Evolutionary conservation across 164 flowering plant species (phyloP).

Genomic region (Tinospora cordifolia): DNA sequence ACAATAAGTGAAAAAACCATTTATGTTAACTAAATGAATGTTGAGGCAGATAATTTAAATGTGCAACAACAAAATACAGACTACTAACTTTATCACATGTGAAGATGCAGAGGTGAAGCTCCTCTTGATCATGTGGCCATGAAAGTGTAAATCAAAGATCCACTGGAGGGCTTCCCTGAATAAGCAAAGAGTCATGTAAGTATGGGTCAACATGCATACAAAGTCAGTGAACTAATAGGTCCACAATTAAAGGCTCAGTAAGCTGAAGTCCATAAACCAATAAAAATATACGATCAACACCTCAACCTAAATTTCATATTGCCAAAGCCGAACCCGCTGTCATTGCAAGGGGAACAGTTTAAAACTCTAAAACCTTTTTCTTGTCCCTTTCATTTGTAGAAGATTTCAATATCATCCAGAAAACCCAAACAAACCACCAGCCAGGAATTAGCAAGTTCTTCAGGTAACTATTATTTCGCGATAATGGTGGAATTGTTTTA

Average conservation of each 20-base stretch:
- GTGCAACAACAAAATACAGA: neutral
- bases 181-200: neutral
- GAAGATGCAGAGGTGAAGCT: neutral
- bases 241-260: neutral
- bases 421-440: neutral
- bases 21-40: neutral
- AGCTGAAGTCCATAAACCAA: neutral
- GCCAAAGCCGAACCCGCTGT: too few species aligned
- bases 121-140: neutral
- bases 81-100: neutral
- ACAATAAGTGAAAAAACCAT: neutral
- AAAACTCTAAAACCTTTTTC: neutral
- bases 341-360: neutral
- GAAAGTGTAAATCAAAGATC: constrained; percentile 11
- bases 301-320: neutral
- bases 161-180: constrained; percentile 25
- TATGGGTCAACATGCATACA: neutral
- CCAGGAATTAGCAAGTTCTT: neutral
- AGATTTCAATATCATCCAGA: neutral
- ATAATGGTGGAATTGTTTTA: neutral
- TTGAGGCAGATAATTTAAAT: neutral
- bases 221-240: neutral
- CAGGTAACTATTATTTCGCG: neutral
- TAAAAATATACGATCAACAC: neutral
- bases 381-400: neutral